Base-by-base conservation (phyloP, 1,284 basidiomycete species). In the Puccinia horiana region DNA sequence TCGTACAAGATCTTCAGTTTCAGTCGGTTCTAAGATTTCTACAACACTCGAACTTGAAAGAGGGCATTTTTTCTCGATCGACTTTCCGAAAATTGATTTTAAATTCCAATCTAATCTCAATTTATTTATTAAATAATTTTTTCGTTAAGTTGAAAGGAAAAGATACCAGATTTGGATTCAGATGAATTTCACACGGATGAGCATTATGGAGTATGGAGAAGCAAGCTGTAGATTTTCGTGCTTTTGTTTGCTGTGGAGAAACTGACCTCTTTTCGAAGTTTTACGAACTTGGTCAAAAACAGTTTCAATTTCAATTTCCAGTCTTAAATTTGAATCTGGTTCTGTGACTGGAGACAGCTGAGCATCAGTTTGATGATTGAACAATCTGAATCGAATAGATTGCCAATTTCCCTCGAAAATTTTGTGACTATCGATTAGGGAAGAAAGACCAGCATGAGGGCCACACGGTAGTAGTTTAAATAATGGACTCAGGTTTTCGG, bases 401-500 rank as follows among this genome's bases (percentile, higher is more conserved):
- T 97, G 93, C 91, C 93, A 96, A 85, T 94, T 92, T 3, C 93
- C 92, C 84, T 93, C 92, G 85, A 98, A 95, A 3, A 96, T 87
- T 5, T 90, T 90, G 84, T 98, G 94, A 0, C 95, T 93, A 85
- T 96, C 93, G 58, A 98, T 89, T 1, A 98, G 89, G 11, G 88
- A 89, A 0, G 94, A 93, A n/a, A 98, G 90, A 14, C 96, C 96
- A 0, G 94, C 94, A n/a, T 90, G 88, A 1, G 93, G 91, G 86
- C 96, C 94, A 89, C 96, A 98, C 0, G 97, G 96, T 1, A 99
- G 89, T 8, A 98, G 91, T 85, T 96, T 95, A 81, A 98, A 90
- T 87, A 98, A 96, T 0, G 97, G 96, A 0, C 96, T 96, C 8
- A 99, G 88, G 87, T 98, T 98, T 86, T 99, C 97, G 1, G 96